Base-by-base conservation (phyloP, 805 yeast species). In the Candida chilensis region DNA sequence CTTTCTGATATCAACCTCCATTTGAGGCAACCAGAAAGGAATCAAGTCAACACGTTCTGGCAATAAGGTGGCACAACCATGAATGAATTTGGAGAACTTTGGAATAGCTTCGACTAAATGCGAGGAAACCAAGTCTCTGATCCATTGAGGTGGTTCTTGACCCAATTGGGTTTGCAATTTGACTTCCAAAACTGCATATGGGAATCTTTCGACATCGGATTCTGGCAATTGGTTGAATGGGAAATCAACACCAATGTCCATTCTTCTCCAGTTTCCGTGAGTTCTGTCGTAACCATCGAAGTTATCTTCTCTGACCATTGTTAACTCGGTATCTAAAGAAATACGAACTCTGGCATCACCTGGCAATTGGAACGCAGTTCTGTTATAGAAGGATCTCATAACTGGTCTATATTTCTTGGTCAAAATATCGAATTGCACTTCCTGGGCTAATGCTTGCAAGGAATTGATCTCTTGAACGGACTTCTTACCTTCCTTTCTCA, bases 271-370 rank as follows among this genome's bases (percentile, higher is more conserved):
- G 58, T 92, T 92, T 24, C 79, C 80, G 41, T 84, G 68, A 2
- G 97, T 85, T 55, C 98, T 75, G 50, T 87, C 90, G 35, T 65
- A 54, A 16, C 96, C 96, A 56, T 92, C 98, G 49, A 92, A 92
- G 52, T 90, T 78, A 54, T 92, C 99, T 57, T 92, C 99, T 54
- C 98, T 78, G 25, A 90, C 87, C 95, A 92, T 85, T n/a, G 94
- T 67, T 41, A 92, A 71, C 60, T 92, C 97, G 0, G 98, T 90
- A 52, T 92, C 99, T 39, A 92, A 75, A 27, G 98, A 92, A 40
- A 94, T 92, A 67, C 99, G 87, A 24, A 92, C 99, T 49, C 98
- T 76, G 5, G 99, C 98, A 57, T 92, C 99, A 35, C 99, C 99
- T 5, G 99, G 98, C 34, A 92, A 72, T 64, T 92, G 98, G 73